Percentiles rank a stretch among this genome's conserved stretches.
Evolutionary conservation across 2,329 filamentous ascomycete genomes (phyloP).

Genomic region (Fusarium dimerum): DNA sequence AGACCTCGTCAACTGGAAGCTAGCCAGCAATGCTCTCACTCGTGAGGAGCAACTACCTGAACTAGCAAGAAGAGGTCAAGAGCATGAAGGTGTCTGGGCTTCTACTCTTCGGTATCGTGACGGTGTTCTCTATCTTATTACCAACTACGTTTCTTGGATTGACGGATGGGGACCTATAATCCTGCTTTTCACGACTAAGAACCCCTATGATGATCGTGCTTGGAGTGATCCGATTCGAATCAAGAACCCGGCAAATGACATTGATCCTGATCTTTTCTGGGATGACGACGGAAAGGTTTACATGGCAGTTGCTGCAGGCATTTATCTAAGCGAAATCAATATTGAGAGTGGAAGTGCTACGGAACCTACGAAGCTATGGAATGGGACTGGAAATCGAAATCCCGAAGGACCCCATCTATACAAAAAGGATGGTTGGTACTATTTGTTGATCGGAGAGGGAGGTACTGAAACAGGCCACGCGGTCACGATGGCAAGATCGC

Average conservation of each 20-base stretch:
- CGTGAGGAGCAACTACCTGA: slow-evolving; percentile 42
- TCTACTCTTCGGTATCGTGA: slow-evolving; percentile 44
- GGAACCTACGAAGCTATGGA: slow-evolving; percentile 37
- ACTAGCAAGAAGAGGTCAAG: slow-evolving; percentile 28
- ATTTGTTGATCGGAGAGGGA: slow-evolving; percentile 51
- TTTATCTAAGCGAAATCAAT: slow-evolving; percentile 25
- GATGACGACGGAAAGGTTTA: slow-evolving; percentile 29
- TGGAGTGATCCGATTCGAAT: slow-evolving; percentile 40
- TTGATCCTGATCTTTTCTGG: slow-evolving; percentile 20
- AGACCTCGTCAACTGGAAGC: slow-evolving; percentile 51
- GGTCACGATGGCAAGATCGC: slow-evolving; percentile 45
- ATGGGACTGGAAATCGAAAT: slow-evolving; percentile 44
- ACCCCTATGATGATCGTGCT: slow-evolving; percentile 38
- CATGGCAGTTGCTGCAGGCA: slow-evolving; percentile 35
- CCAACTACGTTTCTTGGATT: slow-evolving; percentile 36
- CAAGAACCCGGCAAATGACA: slow-evolving; percentile 30
- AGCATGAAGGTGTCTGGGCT: slow-evolving; percentile 46
- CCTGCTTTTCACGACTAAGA: slow-evolving; percentile 42
- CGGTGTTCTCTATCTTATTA: slow-evolving; percentile 45
- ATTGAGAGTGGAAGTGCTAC: not conserved
- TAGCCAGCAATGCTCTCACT: slow-evolving; percentile 40
- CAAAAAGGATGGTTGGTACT: slow-evolving; percentile 46
- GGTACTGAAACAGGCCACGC: slow-evolving; percentile 45
- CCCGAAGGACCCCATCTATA: slow-evolving; percentile 41
- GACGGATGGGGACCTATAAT: slow-evolving; percentile 34